phyloP scores from a whole-genome alignment of 2,329 filamentous ascomycete genomes.

The Rosellinia necatrix region DNA sequence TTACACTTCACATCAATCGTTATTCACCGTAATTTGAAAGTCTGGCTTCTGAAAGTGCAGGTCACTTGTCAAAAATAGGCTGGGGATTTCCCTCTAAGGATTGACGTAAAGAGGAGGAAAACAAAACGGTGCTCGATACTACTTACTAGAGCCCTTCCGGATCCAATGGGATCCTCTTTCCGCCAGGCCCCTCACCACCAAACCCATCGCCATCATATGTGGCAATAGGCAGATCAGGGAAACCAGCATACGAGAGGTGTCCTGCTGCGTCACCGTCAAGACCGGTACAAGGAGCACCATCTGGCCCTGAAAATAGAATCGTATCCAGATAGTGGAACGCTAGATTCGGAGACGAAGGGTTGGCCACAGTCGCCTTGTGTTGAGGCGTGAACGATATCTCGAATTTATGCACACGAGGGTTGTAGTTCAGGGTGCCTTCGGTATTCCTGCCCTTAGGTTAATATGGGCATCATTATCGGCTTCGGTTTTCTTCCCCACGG shows the following conservation, averaged over 20 bases:
- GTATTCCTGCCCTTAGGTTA: slow-evolving; percentile 58
- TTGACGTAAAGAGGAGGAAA: no score
- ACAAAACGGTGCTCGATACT: not conserved
- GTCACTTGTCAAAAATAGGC: no score
- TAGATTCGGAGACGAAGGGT: slow-evolving; percentile 64
- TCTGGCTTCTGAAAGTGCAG: not conserved
- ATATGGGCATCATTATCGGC: not conserved
- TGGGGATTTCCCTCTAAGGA: no score
- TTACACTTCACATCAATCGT: slow-evolving; percentile 44
- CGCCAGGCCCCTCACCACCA: slow-evolving; percentile 63
- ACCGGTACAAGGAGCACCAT: slow-evolving; percentile 65
- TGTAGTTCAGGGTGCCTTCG: slow-evolving; percentile 70
- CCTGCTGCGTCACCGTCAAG: slow-evolving; percentile 64
- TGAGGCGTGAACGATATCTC: slow-evolving; percentile 61
- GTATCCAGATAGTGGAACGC: slow-evolving; percentile 66
- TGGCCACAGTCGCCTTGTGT: slow-evolving; percentile 53
- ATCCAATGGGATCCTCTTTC: slow-evolving; percentile 64
- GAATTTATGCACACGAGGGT: slow-evolving; percentile 72
- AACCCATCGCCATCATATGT: slow-evolving; percentile 72
- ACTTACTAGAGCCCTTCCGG: slow-evolving; percentile 63
- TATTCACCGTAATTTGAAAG: not conserved
- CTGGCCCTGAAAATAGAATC: slow-evolving; percentile 66
- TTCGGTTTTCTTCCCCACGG: not conserved
- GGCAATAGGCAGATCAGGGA: slow-evolving; percentile 65
- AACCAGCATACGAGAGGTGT: slow-evolving; percentile 58